Evolutionary conservation across 2,329 filamentous ascomycete genomes (phyloP).

Genomic region (Trichoderma hamatum): DNA sequence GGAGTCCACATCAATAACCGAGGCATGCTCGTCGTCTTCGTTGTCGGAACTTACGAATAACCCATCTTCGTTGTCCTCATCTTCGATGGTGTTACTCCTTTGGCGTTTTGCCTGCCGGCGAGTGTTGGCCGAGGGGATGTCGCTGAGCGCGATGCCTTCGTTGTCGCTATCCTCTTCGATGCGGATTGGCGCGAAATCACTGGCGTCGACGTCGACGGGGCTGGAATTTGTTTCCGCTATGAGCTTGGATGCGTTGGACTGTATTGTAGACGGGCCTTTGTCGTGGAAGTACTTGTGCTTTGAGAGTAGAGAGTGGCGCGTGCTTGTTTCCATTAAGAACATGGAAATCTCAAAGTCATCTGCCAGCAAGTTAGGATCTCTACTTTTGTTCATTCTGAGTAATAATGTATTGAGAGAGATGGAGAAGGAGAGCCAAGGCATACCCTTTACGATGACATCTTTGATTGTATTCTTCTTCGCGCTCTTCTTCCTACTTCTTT

Average conservation of each 20-base stretch:
- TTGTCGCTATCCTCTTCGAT: constrained; percentile 56
- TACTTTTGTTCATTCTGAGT: background rate
- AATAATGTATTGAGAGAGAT: background rate
- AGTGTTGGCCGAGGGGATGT: constrained; percentile 40
- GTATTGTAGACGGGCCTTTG: constrained; percentile 54
- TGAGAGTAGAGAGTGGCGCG: constrained; percentile 81
- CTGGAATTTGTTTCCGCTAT: constrained; percentile 58
- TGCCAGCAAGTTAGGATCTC: constrained; percentile 42
- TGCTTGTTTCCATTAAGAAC: constrained; percentile 84
- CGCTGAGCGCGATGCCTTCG: constrained; percentile 37
- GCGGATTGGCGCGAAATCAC: constrained; percentile 40
- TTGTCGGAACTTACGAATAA: constrained; percentile 39
- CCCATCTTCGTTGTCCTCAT: constrained; percentile 35
- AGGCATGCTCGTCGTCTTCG: constrained; percentile 42
- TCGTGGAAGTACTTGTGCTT: constrained; percentile 80
- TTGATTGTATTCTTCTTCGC: constrained; percentile 82
- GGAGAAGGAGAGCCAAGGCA: background rate
- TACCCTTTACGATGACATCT: constrained; percentile 82
- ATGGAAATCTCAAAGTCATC: constrained; percentile 96
- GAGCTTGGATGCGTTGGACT: constrained; percentile 65
- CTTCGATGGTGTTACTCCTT: constrained; percentile 31
- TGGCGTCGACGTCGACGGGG: constrained; percentile 56
- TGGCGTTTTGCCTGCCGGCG: constrained; percentile 38
- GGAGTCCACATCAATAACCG: constrained; percentile 45
- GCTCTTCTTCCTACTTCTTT: constrained; percentile 58